These are phyloP conservation scores for Cryptosporidium parvum DNA, from an alignment of 169 alveolate genomes.

Conservation along the genomic window DNA sequence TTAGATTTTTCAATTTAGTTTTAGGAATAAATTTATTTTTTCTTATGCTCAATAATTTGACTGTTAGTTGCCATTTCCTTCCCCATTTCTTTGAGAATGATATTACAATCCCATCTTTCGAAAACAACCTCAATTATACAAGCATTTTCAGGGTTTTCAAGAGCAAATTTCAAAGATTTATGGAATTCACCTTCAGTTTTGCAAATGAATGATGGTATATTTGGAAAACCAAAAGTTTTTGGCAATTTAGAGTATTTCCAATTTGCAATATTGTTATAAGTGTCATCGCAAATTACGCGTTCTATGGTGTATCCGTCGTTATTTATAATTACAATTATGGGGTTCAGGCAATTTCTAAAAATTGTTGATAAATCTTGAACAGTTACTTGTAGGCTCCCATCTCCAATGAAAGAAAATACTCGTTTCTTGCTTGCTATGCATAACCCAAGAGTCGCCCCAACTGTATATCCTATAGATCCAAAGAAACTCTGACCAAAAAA, in stretches of 20 bases:
- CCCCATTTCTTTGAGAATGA: constrained; percentile 74
- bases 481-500: constrained; percentile 78
- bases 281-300: constrained; percentile 77
- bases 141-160: constrained; percentile 58
- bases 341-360: constrained; percentile 67
- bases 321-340: constrained; percentile 77
- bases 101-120: constrained; percentile 78
- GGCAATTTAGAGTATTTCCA: constrained; percentile 78
- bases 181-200: constrained; percentile 77
- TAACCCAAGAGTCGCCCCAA: constrained; percentile 79
- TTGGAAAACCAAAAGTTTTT: constrained; percentile 59
- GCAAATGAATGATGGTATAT: constrained; percentile 43
- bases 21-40: neutral
- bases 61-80: constrained; percentile 75
- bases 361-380: constrained; percentile 81
- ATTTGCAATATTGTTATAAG: constrained; percentile 77
- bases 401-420: constrained; percentile 78
- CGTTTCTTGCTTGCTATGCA: constrained; percentile 75
- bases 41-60: constrained; percentile 14
- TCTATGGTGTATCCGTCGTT: constrained; percentile 81
- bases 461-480: constrained; percentile 81
- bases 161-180: constrained; percentile 31
- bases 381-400: constrained; percentile 81
- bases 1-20: neutral
- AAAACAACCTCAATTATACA: constrained; percentile 76